Evolutionary conservation across 2,329 filamentous ascomycete genomes (phyloP).

Genomic region (Fusarium caatingaense): DNA sequence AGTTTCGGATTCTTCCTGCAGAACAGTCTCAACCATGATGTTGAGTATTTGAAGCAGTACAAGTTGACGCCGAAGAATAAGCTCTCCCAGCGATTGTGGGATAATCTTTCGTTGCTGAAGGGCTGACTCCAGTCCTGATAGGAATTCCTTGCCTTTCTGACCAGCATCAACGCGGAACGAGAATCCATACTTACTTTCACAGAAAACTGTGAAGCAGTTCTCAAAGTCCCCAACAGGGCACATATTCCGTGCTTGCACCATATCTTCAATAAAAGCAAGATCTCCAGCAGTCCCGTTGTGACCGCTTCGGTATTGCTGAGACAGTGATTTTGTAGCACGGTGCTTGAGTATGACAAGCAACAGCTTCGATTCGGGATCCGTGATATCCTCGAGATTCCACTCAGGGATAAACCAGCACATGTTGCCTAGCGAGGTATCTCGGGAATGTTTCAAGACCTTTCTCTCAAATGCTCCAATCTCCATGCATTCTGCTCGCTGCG

Average conservation of each 20-base stretch:
- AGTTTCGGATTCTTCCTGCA: conserved; percentile 52
- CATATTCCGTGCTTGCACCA: conserved; percentile 51
- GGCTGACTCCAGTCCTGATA: conserved; percentile 34
- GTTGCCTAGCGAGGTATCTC: conserved; percentile 52
- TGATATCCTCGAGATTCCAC: conserved; percentile 57
- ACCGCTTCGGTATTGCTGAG: conserved; percentile 51
- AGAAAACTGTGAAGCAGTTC: conserved; percentile 54
- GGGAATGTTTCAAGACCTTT: conserved; percentile 50
- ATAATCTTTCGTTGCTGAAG: conserved; percentile 42
- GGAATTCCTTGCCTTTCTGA: not conserved
- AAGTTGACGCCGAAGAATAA: conserved; percentile 56
- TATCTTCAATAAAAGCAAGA: conserved; percentile 48
- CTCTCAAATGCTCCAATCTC: conserved; percentile 50
- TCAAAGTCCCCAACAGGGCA: conserved; percentile 40
- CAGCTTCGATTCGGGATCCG: conserved; percentile 48
- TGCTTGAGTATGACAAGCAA: conserved; percentile 54
- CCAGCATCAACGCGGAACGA: conserved; percentile 40
- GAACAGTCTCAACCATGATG: conserved; percentile 57
- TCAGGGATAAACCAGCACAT: conserved; percentile 57
- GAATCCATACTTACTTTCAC: conserved; percentile 52
- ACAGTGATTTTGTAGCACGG: conserved; percentile 51
- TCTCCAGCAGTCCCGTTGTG: conserved; percentile 52
- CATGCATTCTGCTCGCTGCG: conserved; percentile 51
- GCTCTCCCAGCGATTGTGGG: conserved; percentile 47
- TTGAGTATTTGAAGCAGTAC: conserved; percentile 53